These are phyloP conservation scores for Chionographis japonica DNA, from an alignment of 106 monocot genomes.

Conservation along the genomic window DNA sequence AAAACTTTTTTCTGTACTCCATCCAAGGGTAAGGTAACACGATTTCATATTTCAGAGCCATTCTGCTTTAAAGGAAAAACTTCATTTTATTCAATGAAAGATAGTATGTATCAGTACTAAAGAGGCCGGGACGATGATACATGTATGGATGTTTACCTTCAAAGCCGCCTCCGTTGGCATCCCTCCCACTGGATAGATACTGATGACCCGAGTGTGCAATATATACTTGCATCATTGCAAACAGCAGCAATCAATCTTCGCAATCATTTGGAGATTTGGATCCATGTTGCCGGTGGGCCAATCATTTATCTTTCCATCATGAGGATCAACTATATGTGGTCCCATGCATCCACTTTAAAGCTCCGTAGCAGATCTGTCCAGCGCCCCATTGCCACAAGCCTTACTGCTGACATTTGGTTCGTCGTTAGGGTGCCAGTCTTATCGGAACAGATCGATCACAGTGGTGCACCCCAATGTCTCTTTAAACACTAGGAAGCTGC, in stretches of 20 bases:
- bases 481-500: constrained; percentile 83
- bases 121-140: background rate
- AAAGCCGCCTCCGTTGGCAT: constrained; percentile 94
- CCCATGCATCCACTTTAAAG: constrained; percentile 79
- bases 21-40: no score
- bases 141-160: constrained; percentile 38
- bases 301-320: constrained; percentile 70
- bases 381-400: constrained; percentile 65
- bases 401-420: constrained; percentile 86
- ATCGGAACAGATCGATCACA: constrained; percentile 80
- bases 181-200: constrained; percentile 67
- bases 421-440: constrained; percentile 89
- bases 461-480: constrained; percentile 89
- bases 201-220: constrained; percentile 57
- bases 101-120: background rate
- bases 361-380: constrained; percentile 39
- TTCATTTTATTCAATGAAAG: no score
- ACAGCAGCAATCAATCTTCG: constrained; percentile 73
- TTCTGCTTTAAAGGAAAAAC: no score
- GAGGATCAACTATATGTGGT: constrained; percentile 82
- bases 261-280: constrained; percentile 73
- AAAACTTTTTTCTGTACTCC: no score
- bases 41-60: no score
- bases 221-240: constrained; percentile 82
- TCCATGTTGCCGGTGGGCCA: constrained; percentile 60